Evolutionary conservation across 2,329 filamentous ascomycete species (phyloP).

Genomic region (Aspergillus sp.): DNA sequence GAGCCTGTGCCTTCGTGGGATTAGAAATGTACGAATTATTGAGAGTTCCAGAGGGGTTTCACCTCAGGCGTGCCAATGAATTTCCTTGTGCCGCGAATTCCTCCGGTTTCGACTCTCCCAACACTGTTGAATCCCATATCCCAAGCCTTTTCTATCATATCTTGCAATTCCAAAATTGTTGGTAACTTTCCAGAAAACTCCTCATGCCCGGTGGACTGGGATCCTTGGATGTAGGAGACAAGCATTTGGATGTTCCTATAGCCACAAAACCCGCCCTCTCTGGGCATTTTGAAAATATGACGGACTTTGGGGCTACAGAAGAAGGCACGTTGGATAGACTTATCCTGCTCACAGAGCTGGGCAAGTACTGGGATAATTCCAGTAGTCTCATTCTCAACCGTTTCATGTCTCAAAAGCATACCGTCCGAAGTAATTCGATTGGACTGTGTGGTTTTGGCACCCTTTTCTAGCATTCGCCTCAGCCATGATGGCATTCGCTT

Average conservation of each 20-base stretch:
- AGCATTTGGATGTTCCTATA: slow-evolving; percentile 96
- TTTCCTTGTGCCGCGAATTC: slow-evolving; percentile 81
- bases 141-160: slow-evolving; percentile 84
- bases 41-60: slow-evolving; percentile 13
- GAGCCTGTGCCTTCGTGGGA: slow-evolving; percentile 64
- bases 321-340: slow-evolving; percentile 64
- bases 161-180: slow-evolving; percentile 75
- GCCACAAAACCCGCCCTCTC: slow-evolving; percentile 87
- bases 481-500: slow-evolving; percentile 70
- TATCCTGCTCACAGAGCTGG: slow-evolving; percentile 61
- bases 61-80: slow-evolving; percentile 94
- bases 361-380: slow-evolving; percentile 60
- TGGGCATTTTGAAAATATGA: slow-evolving; percentile 77
- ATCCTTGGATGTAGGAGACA: slow-evolving; percentile 67
- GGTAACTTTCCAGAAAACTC: slow-evolving; percentile 62
- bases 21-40: slow-evolving; percentile 5
- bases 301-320: slow-evolving; percentile 71
- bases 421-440: slow-evolving; percentile 47
- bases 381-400: slow-evolving; percentile 43
- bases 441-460: slow-evolving; percentile 52
- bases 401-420: slow-evolving; percentile 36
- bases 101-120: slow-evolving; percentile 76
- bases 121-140: slow-evolving; percentile 73
- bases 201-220: slow-evolving; percentile 53
- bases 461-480: slow-evolving; percentile 55